A percentile compares a stretch with the other conserved stretches of the same genome.
phyloP scores from a whole-genome alignment of 345 rosid species.

The Draba incana region DNA sequence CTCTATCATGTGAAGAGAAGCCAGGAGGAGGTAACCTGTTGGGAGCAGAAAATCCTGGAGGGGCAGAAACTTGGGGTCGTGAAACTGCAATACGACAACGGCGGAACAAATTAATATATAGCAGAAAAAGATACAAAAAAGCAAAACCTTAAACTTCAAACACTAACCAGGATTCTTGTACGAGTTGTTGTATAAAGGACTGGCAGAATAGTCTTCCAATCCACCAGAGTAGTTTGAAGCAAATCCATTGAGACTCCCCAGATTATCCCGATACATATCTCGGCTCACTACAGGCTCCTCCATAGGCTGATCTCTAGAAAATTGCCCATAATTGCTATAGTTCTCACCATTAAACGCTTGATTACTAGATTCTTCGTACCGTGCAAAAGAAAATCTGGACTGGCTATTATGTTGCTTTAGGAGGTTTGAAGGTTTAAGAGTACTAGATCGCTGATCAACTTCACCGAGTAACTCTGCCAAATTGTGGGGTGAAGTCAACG shows the following conservation, averaged over 20 bases:
- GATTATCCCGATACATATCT: constrained; percentile 48
- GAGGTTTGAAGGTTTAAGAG: constrained; percentile 54
- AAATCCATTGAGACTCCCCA: constrained; percentile 55
- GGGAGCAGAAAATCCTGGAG: constrained; percentile 93
- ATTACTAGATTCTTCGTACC: constrained; percentile 65
- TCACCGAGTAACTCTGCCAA: constrained; percentile 63
- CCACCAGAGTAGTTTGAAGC: constrained; percentile 56
- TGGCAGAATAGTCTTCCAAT: constrained; percentile 45
- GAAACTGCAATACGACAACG: constrained; percentile 46
- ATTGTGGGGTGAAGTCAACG: constrained; percentile 62
- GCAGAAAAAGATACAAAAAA: constrained; percentile 6
- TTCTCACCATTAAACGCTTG: constrained; percentile 49
- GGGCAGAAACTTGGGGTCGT: constrained; percentile 77
- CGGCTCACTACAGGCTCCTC: constrained; percentile 53
- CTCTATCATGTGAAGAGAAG: constrained; percentile 76
- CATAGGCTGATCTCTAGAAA: constrained; percentile 44
- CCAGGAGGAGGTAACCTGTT: constrained; percentile 97
- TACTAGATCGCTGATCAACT: constrained; percentile 54
- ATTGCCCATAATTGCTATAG: constrained; percentile 49
- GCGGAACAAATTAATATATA: not conserved
- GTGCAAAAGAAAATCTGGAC: constrained; percentile 94
- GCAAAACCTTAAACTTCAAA: constrained; percentile 1
- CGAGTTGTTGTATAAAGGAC: constrained; percentile 54
- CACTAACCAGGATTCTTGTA: constrained; percentile 69
- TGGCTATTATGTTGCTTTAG: constrained; percentile 72